Evolutionary conservation across 371 early-diverging fungal genomes (phyloP), one percentile per base, ranked within the genome.

Genomic region (Mucor lusitanicus): DNA sequence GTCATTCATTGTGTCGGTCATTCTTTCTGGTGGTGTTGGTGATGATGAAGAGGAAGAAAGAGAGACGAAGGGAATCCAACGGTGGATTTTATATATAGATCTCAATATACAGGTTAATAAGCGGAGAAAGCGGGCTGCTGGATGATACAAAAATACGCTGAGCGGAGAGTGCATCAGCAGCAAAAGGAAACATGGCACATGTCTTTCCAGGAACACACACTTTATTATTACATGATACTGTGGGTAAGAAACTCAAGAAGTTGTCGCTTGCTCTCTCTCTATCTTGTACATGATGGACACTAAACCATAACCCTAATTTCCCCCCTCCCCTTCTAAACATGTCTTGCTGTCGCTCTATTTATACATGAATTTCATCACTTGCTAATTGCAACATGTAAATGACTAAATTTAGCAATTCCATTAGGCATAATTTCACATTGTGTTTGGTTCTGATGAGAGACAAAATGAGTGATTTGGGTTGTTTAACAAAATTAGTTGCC

Each of bases 191-290:
- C 30, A 17, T 33, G 23, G 28, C 67, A 67, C 67, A 67, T 67
- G 67, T 44, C 44, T 67, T 67, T 61, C 62, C 62, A 67, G 67
- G 67, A 55, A 67, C 67, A 67, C 67, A 63, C 62, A 35, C 39
- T 13, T 28, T 28, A 37, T 37, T 21, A 46, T 61, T 48, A 46
- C 61, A 35, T 61, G 48, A 48, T 32, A 37, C 33, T 7, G 46
- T 23, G 53, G 15, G 53, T 23, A 3, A 53, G 53, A 25, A 53
- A 27, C 9, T 53, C 23, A 53, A 53, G 27, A 53, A 53, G 23
- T n/a, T 21, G 17, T 23, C 23, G 1, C 30, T 30, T 6, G 2
- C 30, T 30, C 17, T 46, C 7, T 46, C 21, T 46, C 48, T 46
- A 23, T 21, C 37, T 37, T 37, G 37, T 37, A 37, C 37, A 37